Conservation (phyloP, 1,284 basidiomycete species). For the Puccinia hordei region DNA sequence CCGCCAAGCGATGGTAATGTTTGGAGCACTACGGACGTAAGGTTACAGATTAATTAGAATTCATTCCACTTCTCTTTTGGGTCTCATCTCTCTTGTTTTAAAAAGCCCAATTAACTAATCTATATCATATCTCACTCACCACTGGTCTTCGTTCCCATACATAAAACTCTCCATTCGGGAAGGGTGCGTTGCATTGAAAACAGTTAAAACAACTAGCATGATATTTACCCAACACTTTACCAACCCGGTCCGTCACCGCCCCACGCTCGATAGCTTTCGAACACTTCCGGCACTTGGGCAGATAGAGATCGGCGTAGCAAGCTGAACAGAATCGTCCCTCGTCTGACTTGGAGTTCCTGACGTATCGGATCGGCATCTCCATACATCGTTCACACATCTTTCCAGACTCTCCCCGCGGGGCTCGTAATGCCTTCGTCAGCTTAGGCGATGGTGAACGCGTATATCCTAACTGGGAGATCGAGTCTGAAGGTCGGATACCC, state of each 20-base stretch:
- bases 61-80: too few relatives aligned
- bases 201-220: slow-evolving; percentile 56
- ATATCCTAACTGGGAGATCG: slow-evolving; percentile 33
- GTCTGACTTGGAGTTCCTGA: not conserved
- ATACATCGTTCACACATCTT: not conserved
- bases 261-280: slow-evolving; percentile 55
- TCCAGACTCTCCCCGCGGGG: not conserved
- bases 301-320: slow-evolving; percentile 57
- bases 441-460: slow-evolving; percentile 24
- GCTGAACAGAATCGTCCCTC: slow-evolving; percentile 53
- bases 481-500: slow-evolving; percentile 36
- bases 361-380: not conserved
- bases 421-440: too few relatives aligned
- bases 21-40: slow-evolving; percentile 53
- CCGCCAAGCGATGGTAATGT: slow-evolving; percentile 56
- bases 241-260: slow-evolving; percentile 56
- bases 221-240: slow-evolving; percentile 57
- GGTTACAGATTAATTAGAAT: not conserved
- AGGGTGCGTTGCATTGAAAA: slow-evolving; percentile 54
- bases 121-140: too few relatives aligned
- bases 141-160: slow-evolving; percentile 51
- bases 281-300: slow-evolving; percentile 58
- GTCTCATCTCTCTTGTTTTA: too few relatives aligned
- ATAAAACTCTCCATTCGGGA: slow-evolving; percentile 57
- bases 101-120: too few relatives aligned